A percentile compares a stretch with the other conserved stretches of the same genome.
Conservation (phyloP, 177 flowering plant genomes). For the Tripterygium wilfordii region DNA sequence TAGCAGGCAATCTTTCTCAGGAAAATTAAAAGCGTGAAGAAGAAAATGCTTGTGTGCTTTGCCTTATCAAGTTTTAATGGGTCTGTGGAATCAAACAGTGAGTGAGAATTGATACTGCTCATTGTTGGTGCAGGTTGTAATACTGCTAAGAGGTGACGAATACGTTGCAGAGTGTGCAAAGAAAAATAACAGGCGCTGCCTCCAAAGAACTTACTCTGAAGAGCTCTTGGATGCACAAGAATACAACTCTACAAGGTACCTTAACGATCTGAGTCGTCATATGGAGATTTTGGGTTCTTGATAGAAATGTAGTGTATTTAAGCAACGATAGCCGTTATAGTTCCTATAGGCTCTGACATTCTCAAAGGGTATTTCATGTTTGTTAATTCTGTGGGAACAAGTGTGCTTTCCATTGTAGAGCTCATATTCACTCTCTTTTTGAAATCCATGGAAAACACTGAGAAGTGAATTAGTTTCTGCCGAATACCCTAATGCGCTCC, state of each 20-base stretch:
- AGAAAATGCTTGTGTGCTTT: too few species aligned
- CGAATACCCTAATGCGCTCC: conserved; percentile 4
- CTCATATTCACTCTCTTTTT: too few species aligned
- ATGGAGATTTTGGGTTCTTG: conserved; percentile 23
- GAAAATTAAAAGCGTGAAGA: background rate
- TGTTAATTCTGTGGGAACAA: conserved; percentile 6
- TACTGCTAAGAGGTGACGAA: conserved; percentile 30
- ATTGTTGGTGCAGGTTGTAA: conserved; percentile 23
- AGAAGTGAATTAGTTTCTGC: conserved; percentile 4
- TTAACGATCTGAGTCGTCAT: conserved; percentile 17
- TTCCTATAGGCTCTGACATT: background rate
- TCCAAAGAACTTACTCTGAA: conserved; percentile 32
- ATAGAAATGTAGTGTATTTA: background rate
- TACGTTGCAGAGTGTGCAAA: conserved; percentile 1
- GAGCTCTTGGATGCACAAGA: conserved; percentile 32
- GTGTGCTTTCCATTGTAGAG: too few species aligned
- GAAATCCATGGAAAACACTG: conserved; percentile 15
- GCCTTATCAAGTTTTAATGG: too few species aligned
- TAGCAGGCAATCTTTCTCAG: background rate
- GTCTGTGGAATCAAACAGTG: background rate
- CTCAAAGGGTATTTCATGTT: too few species aligned
- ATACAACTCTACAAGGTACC: conserved; percentile 32
- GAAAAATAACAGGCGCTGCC: conserved; percentile 2
- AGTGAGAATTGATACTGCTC: background rate
- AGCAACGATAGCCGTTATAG: background rate